Evolutionary conservation across 208 protist genomes (phyloP), one percentile per base, ranked within the genome.

Genomic region (Trypanosoma mega): DNA sequence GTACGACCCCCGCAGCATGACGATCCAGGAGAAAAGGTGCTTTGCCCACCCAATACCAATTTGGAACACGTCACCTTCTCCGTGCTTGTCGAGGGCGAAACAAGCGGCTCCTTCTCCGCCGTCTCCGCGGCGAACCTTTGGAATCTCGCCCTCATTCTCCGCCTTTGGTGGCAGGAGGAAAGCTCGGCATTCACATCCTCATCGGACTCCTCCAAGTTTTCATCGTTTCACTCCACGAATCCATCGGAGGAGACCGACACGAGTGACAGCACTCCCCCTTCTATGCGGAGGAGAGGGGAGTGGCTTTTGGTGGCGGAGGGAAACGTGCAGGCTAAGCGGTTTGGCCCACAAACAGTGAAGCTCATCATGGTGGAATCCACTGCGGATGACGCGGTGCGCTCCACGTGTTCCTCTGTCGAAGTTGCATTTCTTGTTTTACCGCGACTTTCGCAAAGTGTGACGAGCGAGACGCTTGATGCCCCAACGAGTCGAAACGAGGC

Each of bases 301-400:
- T 67, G 60, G 60, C n/a, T 58, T 21, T 23, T 58, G 6, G 0
- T 67, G 16, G 60, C 60, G 2, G 36, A 56, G 18, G 60, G 48
- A 9, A 41, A 41, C 23, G 26, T 58, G 7, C 26, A 39, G 6
- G 37, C 29, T 8, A 51, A 29, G 50, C 6, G 51, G 31, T 60
- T 60, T 33, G 62, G 62, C 21, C 11, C 33, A 55, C 51, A 60
- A 31, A 53, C 27, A 16, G 41, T 68, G 12, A 24, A 58, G 31
- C 33, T 60, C n/a, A 12, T 18, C 4, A 16, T 46, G 26, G 39
- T 27, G 18, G n/a, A 33, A 43, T 16, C 8, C 2, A 52, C 26
- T 26, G 43, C 21, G 27, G n/a, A 44, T 4, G 9, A 44, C 16
- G n/a, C 16, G 7, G 23, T 23, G 24, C 6, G 7, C 24, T 52